Evolutionary conservation across 148 eudicot species (phyloP).

Genomic region (Chenopodium formosanum): DNA sequence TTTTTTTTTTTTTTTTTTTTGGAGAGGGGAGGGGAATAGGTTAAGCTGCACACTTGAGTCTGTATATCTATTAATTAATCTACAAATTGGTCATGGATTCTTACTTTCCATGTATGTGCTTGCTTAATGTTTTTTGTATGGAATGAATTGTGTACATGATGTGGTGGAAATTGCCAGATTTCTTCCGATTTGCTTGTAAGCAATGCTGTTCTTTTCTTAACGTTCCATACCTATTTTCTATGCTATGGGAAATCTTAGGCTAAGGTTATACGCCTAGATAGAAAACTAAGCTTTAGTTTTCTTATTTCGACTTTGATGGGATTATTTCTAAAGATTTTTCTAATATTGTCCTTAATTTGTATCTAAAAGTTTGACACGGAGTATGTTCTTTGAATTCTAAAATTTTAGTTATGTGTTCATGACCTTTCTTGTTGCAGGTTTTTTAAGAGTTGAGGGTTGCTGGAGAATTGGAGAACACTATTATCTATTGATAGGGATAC

Average conservation of each 20-base stretch:
- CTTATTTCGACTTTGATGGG: neutral
- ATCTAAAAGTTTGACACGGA: neutral
- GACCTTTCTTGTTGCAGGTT: conserved; percentile 23
- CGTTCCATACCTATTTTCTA: neutral
- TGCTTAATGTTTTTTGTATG: neutral
- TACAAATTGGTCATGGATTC: neutral
- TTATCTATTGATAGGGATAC: neutral
- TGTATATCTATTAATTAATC: too few species aligned
- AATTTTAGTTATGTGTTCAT: conserved; percentile 1
- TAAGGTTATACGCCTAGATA: neutral
- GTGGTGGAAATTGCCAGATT: neutral
- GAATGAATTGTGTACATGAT: neutral
- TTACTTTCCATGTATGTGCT: neutral
- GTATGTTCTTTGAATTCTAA: neutral
- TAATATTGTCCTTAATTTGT: neutral
- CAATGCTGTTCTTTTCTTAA: neutral
- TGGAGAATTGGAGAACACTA: neutral
- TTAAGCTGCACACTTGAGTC: too few species aligned
- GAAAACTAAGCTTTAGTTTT: neutral
- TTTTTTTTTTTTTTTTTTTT: too few species aligned
- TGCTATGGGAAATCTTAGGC: neutral
- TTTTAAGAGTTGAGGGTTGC: neutral
- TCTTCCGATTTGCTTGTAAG: neutral
- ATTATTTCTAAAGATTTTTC: neutral
- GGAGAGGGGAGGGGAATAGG: too few species aligned